Percentiles rank a stretch among this genome's conserved stretches.
phyloP scores from a whole-genome alignment of 2,329 filamentous ascomycete species.

The Colletotrichum cereale region DNA sequence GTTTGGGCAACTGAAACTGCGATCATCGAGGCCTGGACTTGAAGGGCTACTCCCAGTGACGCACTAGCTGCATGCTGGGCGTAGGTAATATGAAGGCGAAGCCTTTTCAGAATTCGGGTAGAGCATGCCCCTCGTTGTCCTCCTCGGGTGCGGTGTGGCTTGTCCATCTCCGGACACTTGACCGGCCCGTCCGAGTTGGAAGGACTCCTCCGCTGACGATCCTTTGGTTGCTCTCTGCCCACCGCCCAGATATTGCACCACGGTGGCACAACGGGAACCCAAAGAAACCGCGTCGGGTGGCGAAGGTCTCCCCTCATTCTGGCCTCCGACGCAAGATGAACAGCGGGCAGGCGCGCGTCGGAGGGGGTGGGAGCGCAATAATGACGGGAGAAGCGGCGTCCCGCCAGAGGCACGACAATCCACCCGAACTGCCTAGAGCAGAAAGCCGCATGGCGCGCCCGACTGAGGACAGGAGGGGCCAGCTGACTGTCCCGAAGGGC shows the following conservation, averaged over 20 bases:
- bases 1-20: conserved; percentile 31
- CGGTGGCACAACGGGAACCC: background rate
- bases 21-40: conserved; percentile 21
- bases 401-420: conserved; percentile 33
- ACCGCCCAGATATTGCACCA: conserved; percentile 20
- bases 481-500: conserved; percentile 38
- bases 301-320: conserved; percentile 8
- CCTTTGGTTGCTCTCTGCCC: background rate
- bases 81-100: conserved; percentile 13
- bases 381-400: conserved; percentile 24
- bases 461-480: conserved; percentile 13
- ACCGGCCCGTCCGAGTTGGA: conserved; percentile 21
- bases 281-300: conserved; percentile 24
- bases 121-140: conserved; percentile 6
- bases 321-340: conserved; percentile 18
- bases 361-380: background rate
- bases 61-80: conserved; percentile 23
- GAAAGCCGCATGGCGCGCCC: conserved; percentile 37
- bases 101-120: conserved; percentile 12
- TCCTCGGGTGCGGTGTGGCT: conserved; percentile 21
- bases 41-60: conserved; percentile 32
- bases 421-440: conserved; percentile 35
- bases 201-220: conserved; percentile 16
- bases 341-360: conserved; percentile 18
- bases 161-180: conserved; percentile 27